Evolutionary conservation across 139 green algal species (phyloP), one percentile per base, ranked within the genome.

Genomic region (Deuterostichococcus epilithicus): DNA sequence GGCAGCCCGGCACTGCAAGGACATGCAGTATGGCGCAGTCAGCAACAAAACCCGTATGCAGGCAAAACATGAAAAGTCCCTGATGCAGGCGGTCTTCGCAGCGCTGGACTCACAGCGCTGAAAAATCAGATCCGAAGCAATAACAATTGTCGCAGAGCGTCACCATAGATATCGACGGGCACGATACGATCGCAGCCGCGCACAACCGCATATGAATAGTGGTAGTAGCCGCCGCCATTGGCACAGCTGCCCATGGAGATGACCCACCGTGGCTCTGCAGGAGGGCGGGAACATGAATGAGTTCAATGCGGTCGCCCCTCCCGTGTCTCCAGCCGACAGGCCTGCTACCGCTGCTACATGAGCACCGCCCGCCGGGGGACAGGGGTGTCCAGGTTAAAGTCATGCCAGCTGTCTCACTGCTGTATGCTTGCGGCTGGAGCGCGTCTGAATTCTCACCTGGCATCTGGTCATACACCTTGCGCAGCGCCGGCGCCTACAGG

Each of bases 151-250:
- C 18, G 18, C 18, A 2, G 13, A 73, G 5, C 18, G 18, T 59
- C 37, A 73, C 78, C 93, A 75, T 98, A 98, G 47, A 98, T 95
- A 86, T 98, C 95, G 22, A 97, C 93, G n/a, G 95, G 95, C 68
- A 98, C 93, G 36, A 98, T 92, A 73, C 95, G 87, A 82, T 98
- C 95, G 73, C 95, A 98, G 34, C 95, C 95, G 32, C 95, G 84
- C 76, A 98, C 95, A 1, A 98, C 95, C 2, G 89, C 84, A 81
- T 98, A 98, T 1, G 88, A 96, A 85, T 98, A 97, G 86, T 98
- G 95, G 83, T 98, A 98, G 89, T 98, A 98, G 52, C 95, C 95
- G 39, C 95, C 95, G 18, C 95, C 95, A 76, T 98, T 98, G 26
- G 95, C 95, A 75, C 95, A 98, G 68, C 85, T 92, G 42, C 95